Base-by-base conservation (phyloP, 2,329 filamentous ascomycete genomes). In the Colletotrichum australisinense region DNA sequence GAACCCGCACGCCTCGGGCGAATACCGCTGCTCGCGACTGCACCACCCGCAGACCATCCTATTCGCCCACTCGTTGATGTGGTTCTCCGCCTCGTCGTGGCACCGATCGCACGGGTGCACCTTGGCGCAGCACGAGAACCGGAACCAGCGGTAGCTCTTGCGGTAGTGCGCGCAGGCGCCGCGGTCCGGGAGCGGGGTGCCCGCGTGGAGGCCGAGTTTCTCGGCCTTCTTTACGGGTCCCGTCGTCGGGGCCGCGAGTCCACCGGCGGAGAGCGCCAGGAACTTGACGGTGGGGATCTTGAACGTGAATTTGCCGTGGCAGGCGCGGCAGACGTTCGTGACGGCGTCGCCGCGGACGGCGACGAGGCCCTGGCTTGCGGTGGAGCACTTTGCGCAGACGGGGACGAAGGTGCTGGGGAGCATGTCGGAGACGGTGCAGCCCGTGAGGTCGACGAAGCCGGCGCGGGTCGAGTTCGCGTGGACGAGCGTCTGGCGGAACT, bases 31-130 rank as follows among this genome's bases (percentile, higher is more conserved):
- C 85, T 97, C 94, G 64, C 94, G 87, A 75, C 92, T 94, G 82
- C 94, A 94, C 85, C 89, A 93, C 7, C 93, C 93, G 80, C 93
- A 96, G 46, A 96, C 90, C 93, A 97, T 97, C 62, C 94, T 87
- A 78, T 93, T 94, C 8, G 94, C 94, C 87, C 94, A 94, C 83
- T 97, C 94, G 76, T 94, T 92, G 8, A 89, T 84, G 83, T 97
- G 94, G 63, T 93, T 91, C 77, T 91, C 90, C 11, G 84, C 88
- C 19, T 84, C 88, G 80, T 97, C 94, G 78, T 97, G 94, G 82
- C 94, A 97, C 83, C 88, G 89, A 78, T 92, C 90, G 80, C 90
- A 92, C n/a, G 89, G 79, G 77, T 90, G 85, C 49, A 92, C 89
- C 70, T 86, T 86, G 63, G 81, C 82, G 80, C 90, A 92, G 83